Percentiles rank a stretch among this genome's conserved stretches.
These are phyloP conservation scores for Macrophomina phaseolina DNA, from an alignment of 2,329 filamentous ascomycete genomes.

Conservation along the genomic window DNA sequence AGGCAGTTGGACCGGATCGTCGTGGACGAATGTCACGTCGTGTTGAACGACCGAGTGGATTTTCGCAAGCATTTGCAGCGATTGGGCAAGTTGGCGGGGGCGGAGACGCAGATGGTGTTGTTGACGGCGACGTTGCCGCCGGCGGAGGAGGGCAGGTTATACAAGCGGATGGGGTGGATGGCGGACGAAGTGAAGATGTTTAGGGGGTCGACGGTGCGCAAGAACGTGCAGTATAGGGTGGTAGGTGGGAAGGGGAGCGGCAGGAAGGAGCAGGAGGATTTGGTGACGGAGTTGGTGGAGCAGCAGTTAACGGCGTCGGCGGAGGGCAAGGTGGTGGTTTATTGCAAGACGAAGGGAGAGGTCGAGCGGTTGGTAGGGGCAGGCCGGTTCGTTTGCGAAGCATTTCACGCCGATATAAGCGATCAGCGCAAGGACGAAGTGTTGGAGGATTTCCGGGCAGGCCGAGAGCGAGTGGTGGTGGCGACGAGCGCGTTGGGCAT, in stretches of 20 bases:
- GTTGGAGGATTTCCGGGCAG: slow-evolving; percentile 18
- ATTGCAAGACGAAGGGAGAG: background rate
- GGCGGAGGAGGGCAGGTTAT: background rate
- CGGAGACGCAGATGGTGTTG: slow-evolving; percentile 34
- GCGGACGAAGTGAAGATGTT: background rate
- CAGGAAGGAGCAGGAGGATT: background rate
- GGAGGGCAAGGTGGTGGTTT: background rate
- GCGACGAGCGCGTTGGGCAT: slow-evolving; percentile 1
- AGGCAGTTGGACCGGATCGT: slow-evolving; percentile 33
- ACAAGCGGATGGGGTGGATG: background rate
- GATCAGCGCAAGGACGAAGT: background rate
- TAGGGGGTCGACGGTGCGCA: background rate
- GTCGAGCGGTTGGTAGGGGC: background rate
- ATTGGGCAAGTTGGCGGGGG: slow-evolving; percentile 30
- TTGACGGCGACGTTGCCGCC: slow-evolving; percentile 34
- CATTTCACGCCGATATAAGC: background rate
- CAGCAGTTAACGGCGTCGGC: background rate
- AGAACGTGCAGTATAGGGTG: background rate
- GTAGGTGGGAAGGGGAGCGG: background rate
- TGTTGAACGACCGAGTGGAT: slow-evolving; percentile 31
- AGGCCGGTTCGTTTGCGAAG: background rate
- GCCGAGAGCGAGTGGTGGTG: background rate
- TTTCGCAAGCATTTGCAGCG: slow-evolving; percentile 31
- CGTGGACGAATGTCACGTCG: slow-evolving; percentile 33
- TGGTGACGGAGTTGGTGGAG: background rate